Evolutionary conservation across 805 yeast genomes (phyloP).

Genomic region (Metschnikowia arizonensis): DNA sequence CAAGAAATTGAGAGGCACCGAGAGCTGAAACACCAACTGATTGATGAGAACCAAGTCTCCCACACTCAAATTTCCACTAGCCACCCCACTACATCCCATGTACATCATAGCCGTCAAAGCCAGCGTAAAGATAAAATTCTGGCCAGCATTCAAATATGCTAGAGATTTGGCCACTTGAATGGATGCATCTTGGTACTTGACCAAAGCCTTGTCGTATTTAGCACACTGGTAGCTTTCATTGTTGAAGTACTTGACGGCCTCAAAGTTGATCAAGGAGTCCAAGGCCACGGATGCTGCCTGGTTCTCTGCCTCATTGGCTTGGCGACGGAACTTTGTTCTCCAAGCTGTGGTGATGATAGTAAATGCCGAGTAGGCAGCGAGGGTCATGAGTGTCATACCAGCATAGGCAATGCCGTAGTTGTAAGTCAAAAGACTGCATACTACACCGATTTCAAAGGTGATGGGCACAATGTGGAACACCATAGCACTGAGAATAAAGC

Average conservation of each 20-base stretch:
- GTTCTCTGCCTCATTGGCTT: conserved; percentile 88
- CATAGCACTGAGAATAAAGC: conserved; percentile 90
- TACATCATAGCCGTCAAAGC: conserved; percentile 97
- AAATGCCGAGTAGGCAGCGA: conserved; percentile 83
- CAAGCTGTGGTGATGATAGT: conserved; percentile 93
- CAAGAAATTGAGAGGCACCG: conserved; percentile 89
- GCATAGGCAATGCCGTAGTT: conserved; percentile 90
- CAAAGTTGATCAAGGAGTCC: conserved; percentile 90
- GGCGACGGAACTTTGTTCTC: conserved; percentile 88
- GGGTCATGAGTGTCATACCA: conserved; percentile 79
- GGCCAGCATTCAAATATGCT: conserved; percentile 76
- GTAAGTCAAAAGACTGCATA: conserved; percentile 89
- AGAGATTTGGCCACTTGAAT: conserved; percentile 81
- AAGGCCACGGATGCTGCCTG: conserved; percentile 92
- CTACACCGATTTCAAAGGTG: conserved; percentile 85
- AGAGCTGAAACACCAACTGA: conserved; percentile 91
- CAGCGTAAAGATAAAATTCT: conserved; percentile 72
- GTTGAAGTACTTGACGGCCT: conserved; percentile 91
- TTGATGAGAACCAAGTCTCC: conserved; percentile 94
- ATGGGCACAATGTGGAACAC: conserved; percentile 96
- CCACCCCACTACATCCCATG: conserved; percentile 94
- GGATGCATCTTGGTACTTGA: conserved; percentile 67
- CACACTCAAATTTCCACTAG: conserved; percentile 74
- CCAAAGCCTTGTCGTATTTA: conserved; percentile 75
- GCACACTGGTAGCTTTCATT: conserved; percentile 75